phyloP scores from a whole-genome alignment of 1,284 basidiomycete species.

The Ganoderma boninense region DNA sequence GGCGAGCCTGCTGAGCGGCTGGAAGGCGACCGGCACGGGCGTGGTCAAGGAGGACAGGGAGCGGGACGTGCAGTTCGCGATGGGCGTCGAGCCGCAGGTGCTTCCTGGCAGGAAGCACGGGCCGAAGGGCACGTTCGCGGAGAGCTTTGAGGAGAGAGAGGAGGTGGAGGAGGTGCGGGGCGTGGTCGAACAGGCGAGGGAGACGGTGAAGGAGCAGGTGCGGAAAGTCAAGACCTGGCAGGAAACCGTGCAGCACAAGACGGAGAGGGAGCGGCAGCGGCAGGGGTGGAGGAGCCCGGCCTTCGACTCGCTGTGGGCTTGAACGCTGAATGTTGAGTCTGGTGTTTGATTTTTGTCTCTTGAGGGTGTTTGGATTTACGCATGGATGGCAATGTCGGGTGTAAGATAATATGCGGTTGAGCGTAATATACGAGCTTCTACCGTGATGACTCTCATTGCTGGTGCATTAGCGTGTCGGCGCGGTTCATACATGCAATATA shows the following conservation, averaged over 20 bases:
- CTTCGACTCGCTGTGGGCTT: slow-evolving; percentile 46
- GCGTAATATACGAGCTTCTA: background rate
- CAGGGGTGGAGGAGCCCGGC: slow-evolving; percentile 61
- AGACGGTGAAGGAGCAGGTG: slow-evolving; percentile 47
- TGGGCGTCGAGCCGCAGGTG: slow-evolving; percentile 77
- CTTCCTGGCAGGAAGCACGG: slow-evolving; percentile 69
- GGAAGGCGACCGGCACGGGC: slow-evolving; percentile 67
- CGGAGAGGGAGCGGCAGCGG: slow-evolving; percentile 47
- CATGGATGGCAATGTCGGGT: no score
- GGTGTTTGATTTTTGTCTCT: background rate
- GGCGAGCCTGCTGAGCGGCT: slow-evolving; percentile 50
- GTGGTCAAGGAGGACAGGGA: slow-evolving; percentile 59
- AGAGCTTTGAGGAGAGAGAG: slow-evolving; percentile 49
- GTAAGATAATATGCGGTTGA: background rate
- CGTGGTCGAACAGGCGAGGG: slow-evolving; percentile 42
- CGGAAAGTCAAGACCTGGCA: slow-evolving; percentile 54
- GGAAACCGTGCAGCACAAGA: slow-evolving; percentile 54
- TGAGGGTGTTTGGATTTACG: background rate
- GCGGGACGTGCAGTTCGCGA: slow-evolving; percentile 56
- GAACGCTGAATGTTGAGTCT: background rate
- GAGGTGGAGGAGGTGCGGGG: slow-evolving; percentile 29
- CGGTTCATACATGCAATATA: no score
- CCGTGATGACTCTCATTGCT: no score
- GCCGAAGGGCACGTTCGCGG: slow-evolving; percentile 62
- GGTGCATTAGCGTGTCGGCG: no score